phyloP scores from a whole-genome alignment of 1,284 basidiomycete genomes.

The Takashimella tepidaria region DNA sequence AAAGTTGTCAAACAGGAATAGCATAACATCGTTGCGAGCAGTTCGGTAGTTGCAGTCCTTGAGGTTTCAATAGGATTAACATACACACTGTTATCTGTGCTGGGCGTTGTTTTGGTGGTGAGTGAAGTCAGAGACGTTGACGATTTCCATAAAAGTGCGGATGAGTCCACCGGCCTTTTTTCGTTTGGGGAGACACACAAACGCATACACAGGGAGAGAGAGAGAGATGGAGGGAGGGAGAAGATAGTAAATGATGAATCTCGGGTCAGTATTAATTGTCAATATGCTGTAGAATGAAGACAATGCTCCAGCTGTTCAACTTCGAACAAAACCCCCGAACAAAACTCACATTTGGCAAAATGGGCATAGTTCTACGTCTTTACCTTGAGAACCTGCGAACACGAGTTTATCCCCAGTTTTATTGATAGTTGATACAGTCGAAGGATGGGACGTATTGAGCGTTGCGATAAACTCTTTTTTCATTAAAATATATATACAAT shows the following conservation, averaged over 20 bases:
- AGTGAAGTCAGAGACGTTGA: conserved; percentile 65
- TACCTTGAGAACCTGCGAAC: conserved; percentile 56
- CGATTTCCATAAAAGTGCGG: conserved; percentile 67
- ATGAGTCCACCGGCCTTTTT: conserved; percentile 61
- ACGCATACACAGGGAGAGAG: no score
- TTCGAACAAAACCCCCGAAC: background rate
- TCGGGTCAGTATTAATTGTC: background rate
- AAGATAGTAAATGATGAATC: no score
- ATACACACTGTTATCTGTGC: no score
- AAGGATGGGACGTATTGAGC: conserved; percentile 75
- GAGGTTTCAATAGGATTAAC: background rate
- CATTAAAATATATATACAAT: no score
- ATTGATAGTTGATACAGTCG: conserved; percentile 80
- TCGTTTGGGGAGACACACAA: no score
- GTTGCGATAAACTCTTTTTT: conserved; percentile 74
- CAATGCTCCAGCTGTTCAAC: background rate
- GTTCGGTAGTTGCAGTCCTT: no score
- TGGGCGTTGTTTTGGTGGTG: background rate
- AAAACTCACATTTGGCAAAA: conserved; percentile 65
- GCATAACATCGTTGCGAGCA: conserved; percentile 58
- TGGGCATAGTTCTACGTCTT: conserved; percentile 52
- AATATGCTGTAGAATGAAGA: no score
- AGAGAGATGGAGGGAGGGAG: no score
- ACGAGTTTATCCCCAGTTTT: conserved; percentile 76
- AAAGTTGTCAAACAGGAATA: conserved; percentile 70